Percentiles rank a stretch among this genome's conserved stretches.
Conservation (phyloP, 2,329 filamentous ascomycete species). For the Arthroderma sp. region DNA sequence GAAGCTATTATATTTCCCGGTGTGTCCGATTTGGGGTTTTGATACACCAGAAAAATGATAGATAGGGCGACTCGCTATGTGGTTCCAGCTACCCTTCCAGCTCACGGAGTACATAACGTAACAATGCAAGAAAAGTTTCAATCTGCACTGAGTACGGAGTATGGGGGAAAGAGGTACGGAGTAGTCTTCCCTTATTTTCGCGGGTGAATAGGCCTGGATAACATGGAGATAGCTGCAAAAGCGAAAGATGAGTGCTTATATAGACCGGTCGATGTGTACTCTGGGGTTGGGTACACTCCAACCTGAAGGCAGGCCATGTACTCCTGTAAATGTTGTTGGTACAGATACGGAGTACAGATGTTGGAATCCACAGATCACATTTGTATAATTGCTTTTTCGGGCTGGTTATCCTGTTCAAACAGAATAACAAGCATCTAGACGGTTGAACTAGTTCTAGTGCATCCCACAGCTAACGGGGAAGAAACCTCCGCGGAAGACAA, state of each 20-base stretch:
- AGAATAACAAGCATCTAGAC: not conserved
- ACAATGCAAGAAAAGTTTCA: not conserved
- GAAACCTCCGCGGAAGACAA: too few relatives aligned
- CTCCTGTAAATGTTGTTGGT: not conserved
- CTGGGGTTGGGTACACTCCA: not conserved
- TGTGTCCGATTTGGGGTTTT: not conserved
- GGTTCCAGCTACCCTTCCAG: not conserved
- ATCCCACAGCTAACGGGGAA: too few relatives aligned
- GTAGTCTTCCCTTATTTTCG: not conserved
- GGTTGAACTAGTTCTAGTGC: not conserved
- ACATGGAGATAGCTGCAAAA: not conserved
- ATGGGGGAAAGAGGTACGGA: not conserved
- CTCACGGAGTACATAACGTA: slow-evolving; percentile 1
- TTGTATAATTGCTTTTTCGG: not conserved
- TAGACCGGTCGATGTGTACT: not conserved
- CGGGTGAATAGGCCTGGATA: not conserved
- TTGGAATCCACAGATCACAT: not conserved
- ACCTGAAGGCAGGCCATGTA: not conserved
- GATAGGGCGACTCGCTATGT: not conserved
- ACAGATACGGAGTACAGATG: not conserved
- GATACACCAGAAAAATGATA: not conserved
- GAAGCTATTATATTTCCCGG: not conserved
- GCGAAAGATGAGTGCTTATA: not conserved
- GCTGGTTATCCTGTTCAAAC: not conserved
- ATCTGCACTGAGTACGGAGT: not conserved